These are phyloP conservation scores for Jimgerdemannia flammicorona DNA, from an alignment of 192 early-diverging fungal species.

Conservation along the genomic window DNA sequence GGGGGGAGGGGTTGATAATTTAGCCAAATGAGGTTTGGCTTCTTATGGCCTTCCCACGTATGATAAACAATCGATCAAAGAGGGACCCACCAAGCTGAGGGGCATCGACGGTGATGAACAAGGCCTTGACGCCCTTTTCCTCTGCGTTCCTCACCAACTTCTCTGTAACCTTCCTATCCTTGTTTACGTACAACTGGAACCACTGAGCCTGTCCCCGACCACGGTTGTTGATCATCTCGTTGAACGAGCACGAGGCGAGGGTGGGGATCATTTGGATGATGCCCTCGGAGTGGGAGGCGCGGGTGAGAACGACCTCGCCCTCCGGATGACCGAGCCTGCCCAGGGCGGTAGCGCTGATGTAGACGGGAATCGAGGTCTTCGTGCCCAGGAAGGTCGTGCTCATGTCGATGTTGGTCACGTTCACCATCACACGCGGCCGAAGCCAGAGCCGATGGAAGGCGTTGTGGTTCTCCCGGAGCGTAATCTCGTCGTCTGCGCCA, in stretches of 20 bases:
- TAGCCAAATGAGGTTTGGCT: not conserved
- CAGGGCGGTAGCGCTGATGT: conserved; percentile 77
- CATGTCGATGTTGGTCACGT: conserved; percentile 63
- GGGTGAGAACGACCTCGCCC: conserved; percentile 66
- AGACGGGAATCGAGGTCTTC: conserved; percentile 56
- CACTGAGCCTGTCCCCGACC: conserved; percentile 48
- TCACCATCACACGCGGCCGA: conserved; percentile 68
- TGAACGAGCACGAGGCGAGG: conserved; percentile 65
- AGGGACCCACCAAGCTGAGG: conserved; percentile 46
- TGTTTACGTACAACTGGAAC: conserved; percentile 87
- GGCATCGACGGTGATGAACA: conserved; percentile 85
- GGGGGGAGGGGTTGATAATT: not conserved
- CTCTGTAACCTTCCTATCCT: conserved; percentile 60
- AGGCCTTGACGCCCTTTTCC: conserved; percentile 67
- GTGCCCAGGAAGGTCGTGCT: conserved; percentile 62
- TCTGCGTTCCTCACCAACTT: conserved; percentile 70
- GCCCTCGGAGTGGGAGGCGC: conserved; percentile 35
- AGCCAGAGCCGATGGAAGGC: conserved; percentile 72
- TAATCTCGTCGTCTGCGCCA: conserved; percentile 79
- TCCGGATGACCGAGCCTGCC: conserved; percentile 67
- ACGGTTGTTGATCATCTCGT: conserved; percentile 49
- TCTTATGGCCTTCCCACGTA: not conserved
- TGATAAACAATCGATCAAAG: not conserved
- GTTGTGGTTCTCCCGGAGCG: conserved; percentile 74
- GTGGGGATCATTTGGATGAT: conserved; percentile 80